Evolutionary conservation across 2,329 filamentous ascomycete species (phyloP).

Genomic region (Ceratocystis cubensis): DNA sequence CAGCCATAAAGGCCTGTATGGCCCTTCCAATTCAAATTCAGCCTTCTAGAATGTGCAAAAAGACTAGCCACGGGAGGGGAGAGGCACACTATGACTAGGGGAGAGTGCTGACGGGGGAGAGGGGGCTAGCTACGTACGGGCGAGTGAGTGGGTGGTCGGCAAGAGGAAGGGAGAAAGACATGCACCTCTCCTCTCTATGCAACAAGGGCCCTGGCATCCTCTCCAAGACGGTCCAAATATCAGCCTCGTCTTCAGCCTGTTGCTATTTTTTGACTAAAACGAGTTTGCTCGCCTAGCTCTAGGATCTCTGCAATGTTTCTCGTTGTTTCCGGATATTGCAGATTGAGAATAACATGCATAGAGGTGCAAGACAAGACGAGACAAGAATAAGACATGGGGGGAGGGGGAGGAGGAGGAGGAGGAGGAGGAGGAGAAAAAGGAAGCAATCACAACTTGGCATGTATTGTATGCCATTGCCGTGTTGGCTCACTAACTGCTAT

Average conservation of each 20-base stretch:
- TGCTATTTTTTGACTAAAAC: slow-evolving; percentile 13
- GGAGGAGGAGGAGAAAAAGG: background rate
- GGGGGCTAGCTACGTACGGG: background rate
- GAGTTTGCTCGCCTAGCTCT: background rate
- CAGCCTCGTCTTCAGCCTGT: slow-evolving; percentile 12
- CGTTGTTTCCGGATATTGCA: slow-evolving; percentile 9
- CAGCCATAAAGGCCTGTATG: slow-evolving; percentile 5
- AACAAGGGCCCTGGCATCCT: slow-evolving; percentile 4
- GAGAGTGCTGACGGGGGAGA: background rate
- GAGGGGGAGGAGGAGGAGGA: no score
- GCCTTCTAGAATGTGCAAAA: slow-evolving; percentile 8
- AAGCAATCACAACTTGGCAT: background rate
- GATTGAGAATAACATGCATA: background rate
- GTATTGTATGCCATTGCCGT: background rate
- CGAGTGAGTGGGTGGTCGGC: background rate
- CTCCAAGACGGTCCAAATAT: background rate
- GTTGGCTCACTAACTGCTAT: background rate
- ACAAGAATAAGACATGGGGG: background rate
- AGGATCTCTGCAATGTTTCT: slow-evolving; percentile 6
- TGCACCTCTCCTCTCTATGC: background rate
- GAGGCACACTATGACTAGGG: background rate
- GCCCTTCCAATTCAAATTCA: slow-evolving; percentile 5
- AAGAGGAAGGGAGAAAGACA: background rate
- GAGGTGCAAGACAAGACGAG: background rate
- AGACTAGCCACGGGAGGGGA: background rate